Evolutionary conservation across 2,329 filamentous ascomycete species (phyloP).

Genomic region (Alternaria sp.): DNA sequence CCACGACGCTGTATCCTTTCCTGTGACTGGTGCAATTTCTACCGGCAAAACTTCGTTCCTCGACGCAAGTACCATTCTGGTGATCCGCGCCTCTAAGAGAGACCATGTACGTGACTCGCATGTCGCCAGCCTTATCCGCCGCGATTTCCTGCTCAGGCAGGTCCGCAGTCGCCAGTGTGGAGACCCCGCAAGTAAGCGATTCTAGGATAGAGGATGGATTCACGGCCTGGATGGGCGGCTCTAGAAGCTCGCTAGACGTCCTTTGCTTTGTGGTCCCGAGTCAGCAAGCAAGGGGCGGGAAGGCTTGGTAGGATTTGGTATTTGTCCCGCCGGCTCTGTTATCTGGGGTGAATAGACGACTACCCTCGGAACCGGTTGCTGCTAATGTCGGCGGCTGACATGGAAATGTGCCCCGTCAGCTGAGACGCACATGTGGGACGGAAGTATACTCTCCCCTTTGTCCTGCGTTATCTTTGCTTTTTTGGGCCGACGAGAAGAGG

Average conservation of each 20-base stretch:
- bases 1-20: conserved; percentile 7
- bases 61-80: conserved; percentile 2
- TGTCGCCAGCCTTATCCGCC: conserved; percentile 17
- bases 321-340: conserved; percentile 7
- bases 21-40: conserved; percentile 19
- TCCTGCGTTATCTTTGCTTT: conserved; percentile 26
- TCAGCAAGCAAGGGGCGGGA: conserved; percentile 28
- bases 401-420: conserved; percentile 20
- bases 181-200: conserved; percentile 16
- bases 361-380: conserved; percentile 1
- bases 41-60: conserved; percentile 10
- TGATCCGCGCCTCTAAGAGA: background rate
- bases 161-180: conserved; percentile 14
- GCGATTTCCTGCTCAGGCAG: conserved; percentile 16
- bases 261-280: conserved; percentile 28
- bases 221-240: conserved; percentile 17
- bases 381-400: conserved; percentile 15
- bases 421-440: conserved; percentile 21
- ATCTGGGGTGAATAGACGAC: conserved; percentile 5
- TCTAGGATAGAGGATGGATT: conserved; percentile 15
- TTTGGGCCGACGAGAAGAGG: conserved; percentile 21
- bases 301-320: conserved; percentile 11
- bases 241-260: conserved; percentile 36
- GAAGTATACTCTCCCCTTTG: conserved; percentile 8
- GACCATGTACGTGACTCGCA: conserved; percentile 11